phyloP scores from a whole-genome alignment of 169 alveolate species.

The Cryptosporidium ubiquitum region DNA sequence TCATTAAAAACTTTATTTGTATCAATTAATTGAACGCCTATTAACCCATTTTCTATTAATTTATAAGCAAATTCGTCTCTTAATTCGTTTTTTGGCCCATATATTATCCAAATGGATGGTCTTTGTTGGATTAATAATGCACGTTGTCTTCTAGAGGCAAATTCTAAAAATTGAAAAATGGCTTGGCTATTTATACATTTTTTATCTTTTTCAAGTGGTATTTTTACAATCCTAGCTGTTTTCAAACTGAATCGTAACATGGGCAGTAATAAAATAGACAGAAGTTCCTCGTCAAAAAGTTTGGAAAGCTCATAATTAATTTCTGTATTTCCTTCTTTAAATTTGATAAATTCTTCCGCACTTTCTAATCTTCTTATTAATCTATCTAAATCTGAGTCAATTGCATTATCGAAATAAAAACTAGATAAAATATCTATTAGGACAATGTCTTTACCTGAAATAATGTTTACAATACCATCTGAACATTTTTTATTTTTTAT shows the following conservation, averaged over 20 bases:
- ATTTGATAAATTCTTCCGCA: background rate
- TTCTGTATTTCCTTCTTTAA: background rate
- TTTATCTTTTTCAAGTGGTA: conserved; percentile 42
- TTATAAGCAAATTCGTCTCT: background rate
- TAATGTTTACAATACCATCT: background rate
- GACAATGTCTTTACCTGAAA: conserved; percentile 51
- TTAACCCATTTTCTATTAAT: conserved; percentile 14
- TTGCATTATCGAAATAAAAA: conserved; percentile 10
- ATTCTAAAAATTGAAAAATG: conserved; percentile 36
- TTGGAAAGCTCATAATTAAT: background rate
- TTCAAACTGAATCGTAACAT: conserved; percentile 19
- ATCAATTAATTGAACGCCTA: conserved; percentile 44
- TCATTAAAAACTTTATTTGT: background rate
- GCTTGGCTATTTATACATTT: background rate
- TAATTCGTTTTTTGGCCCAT: conserved; percentile 13
- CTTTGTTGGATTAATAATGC: conserved; percentile 45
- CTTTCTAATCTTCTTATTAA: conserved; percentile 1
- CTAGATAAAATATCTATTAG: conserved; percentile 45
- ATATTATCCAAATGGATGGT: conserved; percentile 60
- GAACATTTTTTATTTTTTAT: conserved; percentile 11
- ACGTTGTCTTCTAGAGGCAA: conserved; percentile 38
- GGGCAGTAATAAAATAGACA: conserved; percentile 25
- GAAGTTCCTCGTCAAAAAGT: conserved; percentile 28
- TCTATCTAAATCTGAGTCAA: background rate
- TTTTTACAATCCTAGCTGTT: conserved; percentile 47